phyloP scores from a whole-genome alignment of 306 rosid species.

The Vicia faba region DNA sequence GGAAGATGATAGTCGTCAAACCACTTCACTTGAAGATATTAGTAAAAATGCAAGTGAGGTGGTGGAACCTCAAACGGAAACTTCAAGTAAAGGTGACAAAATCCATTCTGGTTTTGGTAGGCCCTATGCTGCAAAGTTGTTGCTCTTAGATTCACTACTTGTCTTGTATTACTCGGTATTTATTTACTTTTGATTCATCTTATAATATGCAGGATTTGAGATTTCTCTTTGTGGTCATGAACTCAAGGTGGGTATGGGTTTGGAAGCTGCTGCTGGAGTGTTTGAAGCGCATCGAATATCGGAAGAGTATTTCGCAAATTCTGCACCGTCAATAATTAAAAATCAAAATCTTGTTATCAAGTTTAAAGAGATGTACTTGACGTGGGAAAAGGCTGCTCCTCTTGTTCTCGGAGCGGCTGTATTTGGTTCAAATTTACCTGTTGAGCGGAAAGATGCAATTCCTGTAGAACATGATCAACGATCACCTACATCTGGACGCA shows the following conservation, averaged over 20 bases:
- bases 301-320: slow-evolving; percentile 57
- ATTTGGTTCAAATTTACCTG: slow-evolving; percentile 67
- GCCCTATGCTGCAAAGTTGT: slow-evolving; percentile 34
- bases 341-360: slow-evolving; percentile 71
- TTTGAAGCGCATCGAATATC: slow-evolving; percentile 69
- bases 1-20: slow-evolving; percentile 41
- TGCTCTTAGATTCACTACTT: slow-evolving; percentile 31
- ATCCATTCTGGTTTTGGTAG: slow-evolving; percentile 48
- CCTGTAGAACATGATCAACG: slow-evolving; percentile 65
- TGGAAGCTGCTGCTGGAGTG: slow-evolving; percentile 68
- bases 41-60: slow-evolving; percentile 37
- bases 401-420: slow-evolving; percentile 75
- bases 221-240: slow-evolving; percentile 88
- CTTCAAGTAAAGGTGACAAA: slow-evolving; percentile 46
- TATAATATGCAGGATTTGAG: slow-evolving; percentile 65
- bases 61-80: slow-evolving; percentile 43
- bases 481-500: slow-evolving; percentile 63
- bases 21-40: slow-evolving; percentile 38
- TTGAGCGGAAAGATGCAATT: slow-evolving; percentile 71
- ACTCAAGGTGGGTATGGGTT: slow-evolving; percentile 75
- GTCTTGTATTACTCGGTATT: slow-evolving; percentile 23
- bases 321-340: slow-evolving; percentile 64
- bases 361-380: slow-evolving; percentile 67
- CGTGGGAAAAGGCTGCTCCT: slow-evolving; percentile 90
- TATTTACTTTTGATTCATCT: slow-evolving; percentile 33